A percentile compares a stretch with the other conserved stretches of the same genome.
These are phyloP conservation scores for Pestalotiopsis sp. DNA, from an alignment of 2,329 filamentous ascomycete genomes.

Conservation along the genomic window DNA sequence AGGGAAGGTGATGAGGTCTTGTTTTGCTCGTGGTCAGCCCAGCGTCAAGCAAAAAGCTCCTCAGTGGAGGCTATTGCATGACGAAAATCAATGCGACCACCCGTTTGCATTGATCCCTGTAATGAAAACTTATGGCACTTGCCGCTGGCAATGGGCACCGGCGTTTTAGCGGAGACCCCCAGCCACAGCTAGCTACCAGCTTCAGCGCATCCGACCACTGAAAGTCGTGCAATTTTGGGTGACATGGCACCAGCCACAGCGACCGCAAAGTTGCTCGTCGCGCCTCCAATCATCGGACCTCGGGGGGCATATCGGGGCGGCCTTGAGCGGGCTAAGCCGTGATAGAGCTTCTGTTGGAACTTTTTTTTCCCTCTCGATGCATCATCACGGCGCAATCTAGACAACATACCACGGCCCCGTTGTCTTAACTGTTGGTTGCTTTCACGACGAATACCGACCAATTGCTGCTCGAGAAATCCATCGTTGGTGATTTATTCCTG, in stretches of 20 bases:
- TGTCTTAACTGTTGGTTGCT: not conserved
- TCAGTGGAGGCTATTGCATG: constrained; percentile 9
- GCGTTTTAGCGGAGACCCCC: not conserved
- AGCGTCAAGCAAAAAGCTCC: not conserved
- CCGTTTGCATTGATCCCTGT: constrained; percentile 8
- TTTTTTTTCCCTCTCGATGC: constrained; percentile 9
- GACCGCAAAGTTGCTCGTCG: not conserved
- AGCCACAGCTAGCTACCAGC: not conserved
- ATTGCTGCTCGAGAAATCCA: not conserved
- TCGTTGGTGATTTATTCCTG: not conserved
- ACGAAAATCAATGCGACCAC: constrained; percentile 12
- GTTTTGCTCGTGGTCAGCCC: not conserved
- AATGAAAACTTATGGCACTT: not conserved
- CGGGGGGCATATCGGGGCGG: constrained; percentile 3
- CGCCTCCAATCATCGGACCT: constrained; percentile 1
- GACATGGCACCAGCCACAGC: constrained; percentile 1
- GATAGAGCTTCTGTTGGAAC: constrained; percentile 10
- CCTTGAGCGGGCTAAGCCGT: not conserved
- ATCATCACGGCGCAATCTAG: constrained; percentile 3
- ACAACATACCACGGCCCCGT: not conserved
- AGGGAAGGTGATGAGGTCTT: not conserved
- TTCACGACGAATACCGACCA: not conserved
- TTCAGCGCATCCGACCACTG: constrained; percentile 3
- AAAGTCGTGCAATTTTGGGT: not conserved
- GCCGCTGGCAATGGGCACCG: not conserved